phyloP scores from a whole-genome alignment of 306 rosid species.

The Quercus robur region DNA sequence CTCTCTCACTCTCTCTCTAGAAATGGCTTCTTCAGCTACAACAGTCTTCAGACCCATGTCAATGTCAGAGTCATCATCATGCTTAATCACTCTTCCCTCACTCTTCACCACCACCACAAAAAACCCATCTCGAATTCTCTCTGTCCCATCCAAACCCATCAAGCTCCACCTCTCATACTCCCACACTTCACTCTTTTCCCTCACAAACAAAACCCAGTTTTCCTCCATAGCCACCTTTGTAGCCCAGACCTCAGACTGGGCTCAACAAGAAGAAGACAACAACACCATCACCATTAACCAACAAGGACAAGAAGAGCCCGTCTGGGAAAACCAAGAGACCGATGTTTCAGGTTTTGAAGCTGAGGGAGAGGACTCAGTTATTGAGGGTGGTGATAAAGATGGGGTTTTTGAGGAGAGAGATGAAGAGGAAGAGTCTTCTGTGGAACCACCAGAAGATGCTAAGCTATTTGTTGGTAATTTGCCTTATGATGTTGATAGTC shows the following conservation, averaged over 20 bases:
- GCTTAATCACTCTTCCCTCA: slow-evolving; percentile 49
- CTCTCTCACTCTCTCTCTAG: background rate
- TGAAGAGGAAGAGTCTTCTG: slow-evolving; percentile 27
- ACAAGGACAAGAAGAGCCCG: slow-evolving; percentile 25
- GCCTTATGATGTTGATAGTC: slow-evolving; percentile 79
- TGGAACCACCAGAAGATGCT: slow-evolving; percentile 64
- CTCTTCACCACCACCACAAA: slow-evolving; percentile 37
- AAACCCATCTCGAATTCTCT: slow-evolving; percentile 27
- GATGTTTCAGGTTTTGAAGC: slow-evolving; percentile 40
- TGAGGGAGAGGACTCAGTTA: slow-evolving; percentile 22
- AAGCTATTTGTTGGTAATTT: slow-evolving; percentile 84
- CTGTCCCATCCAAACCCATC: slow-evolving; percentile 41
- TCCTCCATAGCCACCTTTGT: slow-evolving; percentile 50
- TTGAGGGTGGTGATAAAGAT: slow-evolving; percentile 29
- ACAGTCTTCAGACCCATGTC: slow-evolving; percentile 49
- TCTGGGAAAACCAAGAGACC: slow-evolving; percentile 44
- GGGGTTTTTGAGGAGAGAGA: slow-evolving; percentile 34
- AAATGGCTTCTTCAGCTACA: slow-evolving; percentile 44
- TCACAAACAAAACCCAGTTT: slow-evolving; percentile 27
- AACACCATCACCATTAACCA: slow-evolving; percentile 34
- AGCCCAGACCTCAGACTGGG: slow-evolving; percentile 80
- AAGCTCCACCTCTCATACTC: slow-evolving; percentile 38
- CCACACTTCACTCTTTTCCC: slow-evolving; percentile 32
- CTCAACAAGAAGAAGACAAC: slow-evolving; percentile 59
- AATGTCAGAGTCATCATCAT: slow-evolving; percentile 59